Conservation (phyloP, 768 basidiomycete genomes). For the Hygrocybe punicea region DNA sequence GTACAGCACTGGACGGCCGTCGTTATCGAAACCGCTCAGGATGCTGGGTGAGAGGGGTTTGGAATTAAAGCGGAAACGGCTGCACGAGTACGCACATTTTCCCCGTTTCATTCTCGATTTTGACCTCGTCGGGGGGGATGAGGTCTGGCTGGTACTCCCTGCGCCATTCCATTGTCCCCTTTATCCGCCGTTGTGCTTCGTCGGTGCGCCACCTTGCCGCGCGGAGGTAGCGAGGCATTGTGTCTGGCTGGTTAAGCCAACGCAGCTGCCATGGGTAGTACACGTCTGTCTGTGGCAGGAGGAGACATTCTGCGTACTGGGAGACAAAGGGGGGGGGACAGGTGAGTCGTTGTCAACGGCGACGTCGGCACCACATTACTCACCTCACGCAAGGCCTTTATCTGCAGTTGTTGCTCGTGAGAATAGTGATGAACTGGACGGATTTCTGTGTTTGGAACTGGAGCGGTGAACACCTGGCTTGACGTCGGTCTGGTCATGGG, state of each 20-base stretch:
- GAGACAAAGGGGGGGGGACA: neutral
- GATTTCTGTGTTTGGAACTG: conserved; percentile 51
- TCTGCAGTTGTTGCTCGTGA: conserved; percentile 56
- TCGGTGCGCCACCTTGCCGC: conserved; percentile 80
- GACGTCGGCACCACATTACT: too few relatives aligned
- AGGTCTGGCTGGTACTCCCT: conserved; percentile 82
- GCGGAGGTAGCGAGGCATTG: conserved; percentile 72
- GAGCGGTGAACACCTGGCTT: conserved; percentile 50
- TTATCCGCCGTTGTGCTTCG: conserved; percentile 75
- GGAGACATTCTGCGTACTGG: conserved; percentile 65
- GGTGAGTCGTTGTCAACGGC: conserved; percentile 23
- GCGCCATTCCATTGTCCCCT: conserved; percentile 79
- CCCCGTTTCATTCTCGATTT: conserved; percentile 76
- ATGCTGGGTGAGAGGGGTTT: conserved; percentile 45
- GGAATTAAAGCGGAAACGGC: neutral
- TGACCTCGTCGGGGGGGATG: conserved; percentile 76
- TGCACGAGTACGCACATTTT: conserved; percentile 65
- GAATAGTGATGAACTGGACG: conserved; percentile 59
- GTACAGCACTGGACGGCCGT: conserved; percentile 84
- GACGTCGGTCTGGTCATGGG: conserved; percentile 19
- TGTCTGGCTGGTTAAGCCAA: conserved; percentile 71
- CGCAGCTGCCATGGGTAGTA: conserved; percentile 75
- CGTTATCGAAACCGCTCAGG: conserved; percentile 79
- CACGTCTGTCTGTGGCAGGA: conserved; percentile 62
- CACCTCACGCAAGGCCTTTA: conserved; percentile 64